Conservation (phyloP, 140 eudicot genomes). For the Erigeron philadelphicus region DNA sequence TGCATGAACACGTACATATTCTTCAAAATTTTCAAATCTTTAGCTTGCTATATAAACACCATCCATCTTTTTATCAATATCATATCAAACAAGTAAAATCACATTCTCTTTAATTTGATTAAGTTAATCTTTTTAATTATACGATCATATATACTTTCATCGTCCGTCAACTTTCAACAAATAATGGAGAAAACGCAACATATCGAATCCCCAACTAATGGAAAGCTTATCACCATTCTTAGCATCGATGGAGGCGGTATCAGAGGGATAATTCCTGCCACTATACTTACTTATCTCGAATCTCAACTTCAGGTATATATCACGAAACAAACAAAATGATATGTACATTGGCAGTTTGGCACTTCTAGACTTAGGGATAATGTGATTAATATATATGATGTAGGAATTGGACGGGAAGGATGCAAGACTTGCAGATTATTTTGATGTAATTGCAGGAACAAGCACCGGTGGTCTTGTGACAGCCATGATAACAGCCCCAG, state of each 20-base stretch:
- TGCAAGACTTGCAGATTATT: conserved; percentile 41
- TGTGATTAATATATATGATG: neutral
- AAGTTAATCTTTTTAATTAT: too few relatives aligned
- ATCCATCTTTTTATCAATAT: neutral
- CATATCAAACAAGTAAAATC: neutral
- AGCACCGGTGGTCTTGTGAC: conserved; percentile 49
- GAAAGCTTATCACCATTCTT: conserved; percentile 41
- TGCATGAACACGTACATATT: neutral
- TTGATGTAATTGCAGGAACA: conserved; percentile 43
- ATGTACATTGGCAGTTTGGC: neutral
- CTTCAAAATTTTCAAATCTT: neutral
- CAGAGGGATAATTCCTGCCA: conserved; percentile 45
- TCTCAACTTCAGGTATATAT: conserved; percentile 38
- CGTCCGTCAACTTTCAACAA: neutral
- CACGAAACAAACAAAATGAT: too few relatives aligned
- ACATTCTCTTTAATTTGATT: neutral
- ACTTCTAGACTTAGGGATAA: neutral
- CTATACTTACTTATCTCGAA: conserved; percentile 39
- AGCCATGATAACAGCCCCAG: conserved; percentile 43
- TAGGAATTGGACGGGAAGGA: conserved; percentile 38
- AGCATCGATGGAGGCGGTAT: conserved; percentile 56
- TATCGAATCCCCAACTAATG: conserved; percentile 16
- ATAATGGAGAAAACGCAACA: conserved; percentile 26
- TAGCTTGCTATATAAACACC: neutral
- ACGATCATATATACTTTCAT: too few relatives aligned